Evolutionary conservation across 1,284 basidiomycete species (phyloP).

Genomic region (Ustilago hordei): DNA sequence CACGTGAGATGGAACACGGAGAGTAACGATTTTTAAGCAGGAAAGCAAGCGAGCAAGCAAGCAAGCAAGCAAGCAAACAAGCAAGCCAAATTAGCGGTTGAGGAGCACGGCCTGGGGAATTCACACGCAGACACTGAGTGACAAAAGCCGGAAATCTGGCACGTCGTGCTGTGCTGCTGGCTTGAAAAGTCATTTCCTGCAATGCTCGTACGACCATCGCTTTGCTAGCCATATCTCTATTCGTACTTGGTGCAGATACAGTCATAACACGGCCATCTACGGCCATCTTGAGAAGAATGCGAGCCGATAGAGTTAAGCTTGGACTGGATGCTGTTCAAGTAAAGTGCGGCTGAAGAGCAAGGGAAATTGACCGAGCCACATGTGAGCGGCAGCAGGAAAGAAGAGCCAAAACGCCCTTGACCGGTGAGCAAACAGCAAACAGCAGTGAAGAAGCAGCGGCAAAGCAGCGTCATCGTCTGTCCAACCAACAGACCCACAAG

Average conservation of each 20-base stretch:
- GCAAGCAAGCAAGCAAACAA: background rate
- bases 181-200: background rate
- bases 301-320: background rate
- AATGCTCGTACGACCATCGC: background rate
- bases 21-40: background rate
- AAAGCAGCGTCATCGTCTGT: slow-evolving; percentile 19
- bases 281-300: background rate
- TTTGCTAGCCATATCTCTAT: background rate
- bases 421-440: too few species aligned
- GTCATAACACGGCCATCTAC: too few species aligned
- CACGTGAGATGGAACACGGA: slow-evolving; percentile 4
- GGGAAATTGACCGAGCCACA: background rate
- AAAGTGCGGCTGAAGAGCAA: background rate
- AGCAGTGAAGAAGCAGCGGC: background rate
- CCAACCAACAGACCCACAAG: background rate
- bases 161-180: background rate
- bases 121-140: background rate
- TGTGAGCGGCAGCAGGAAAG: background rate
- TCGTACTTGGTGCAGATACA: too few species aligned
- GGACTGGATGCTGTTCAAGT: too few species aligned
- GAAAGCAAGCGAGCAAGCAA: too few species aligned
- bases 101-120: background rate
- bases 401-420: too few species aligned
- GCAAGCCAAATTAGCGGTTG: background rate
- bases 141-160: background rate